Percentiles rank a stretch among this genome's conserved stretches.
Evolutionary conservation across 139 green algal genomes (phyloP).

Genomic region (Ettlia oleoabundans): DNA sequence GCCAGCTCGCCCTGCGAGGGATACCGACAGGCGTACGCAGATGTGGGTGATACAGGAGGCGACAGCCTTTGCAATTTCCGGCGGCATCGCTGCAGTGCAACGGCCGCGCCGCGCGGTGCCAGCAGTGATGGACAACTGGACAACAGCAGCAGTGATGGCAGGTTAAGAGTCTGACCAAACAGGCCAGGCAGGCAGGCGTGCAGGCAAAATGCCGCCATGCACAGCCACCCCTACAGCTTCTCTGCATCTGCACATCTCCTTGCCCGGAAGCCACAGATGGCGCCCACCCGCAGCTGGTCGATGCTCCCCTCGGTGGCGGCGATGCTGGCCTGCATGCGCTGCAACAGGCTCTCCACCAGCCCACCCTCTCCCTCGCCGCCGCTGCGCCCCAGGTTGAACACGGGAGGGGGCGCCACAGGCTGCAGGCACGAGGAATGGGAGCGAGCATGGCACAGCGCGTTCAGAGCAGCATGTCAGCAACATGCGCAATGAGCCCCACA

Average conservation of each 20-base stretch:
- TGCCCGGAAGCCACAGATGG: too few relatives aligned
- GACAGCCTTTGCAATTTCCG: too few relatives aligned
- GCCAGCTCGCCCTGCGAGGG: not conserved
- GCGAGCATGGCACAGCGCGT: too few relatives aligned
- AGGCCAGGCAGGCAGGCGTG: too few relatives aligned
- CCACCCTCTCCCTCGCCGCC: not conserved
- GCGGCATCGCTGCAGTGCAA: too few relatives aligned
- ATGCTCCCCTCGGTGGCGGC: slow-evolving; percentile 11
- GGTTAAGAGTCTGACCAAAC: too few relatives aligned
- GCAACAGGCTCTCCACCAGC: slow-evolving; percentile 3
- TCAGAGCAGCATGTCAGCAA: too few relatives aligned
- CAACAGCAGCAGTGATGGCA: too few relatives aligned
- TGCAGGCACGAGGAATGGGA: not conserved
- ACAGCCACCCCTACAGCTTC: not conserved
- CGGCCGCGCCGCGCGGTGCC: too few relatives aligned
- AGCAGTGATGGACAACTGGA: too few relatives aligned
- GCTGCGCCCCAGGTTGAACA: not conserved
- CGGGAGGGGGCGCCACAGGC: not conserved
- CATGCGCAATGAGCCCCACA: not conserved
- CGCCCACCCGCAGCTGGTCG: slow-evolving; percentile 21
- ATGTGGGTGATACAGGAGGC: not conserved
- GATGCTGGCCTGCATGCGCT: slow-evolving; percentile 17
- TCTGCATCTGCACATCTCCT: not conserved
- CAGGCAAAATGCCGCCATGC: not conserved
- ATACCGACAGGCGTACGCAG: not conserved